Conservation (phyloP, 257 asterid species). For the Oldenlandia corymbosa region DNA sequence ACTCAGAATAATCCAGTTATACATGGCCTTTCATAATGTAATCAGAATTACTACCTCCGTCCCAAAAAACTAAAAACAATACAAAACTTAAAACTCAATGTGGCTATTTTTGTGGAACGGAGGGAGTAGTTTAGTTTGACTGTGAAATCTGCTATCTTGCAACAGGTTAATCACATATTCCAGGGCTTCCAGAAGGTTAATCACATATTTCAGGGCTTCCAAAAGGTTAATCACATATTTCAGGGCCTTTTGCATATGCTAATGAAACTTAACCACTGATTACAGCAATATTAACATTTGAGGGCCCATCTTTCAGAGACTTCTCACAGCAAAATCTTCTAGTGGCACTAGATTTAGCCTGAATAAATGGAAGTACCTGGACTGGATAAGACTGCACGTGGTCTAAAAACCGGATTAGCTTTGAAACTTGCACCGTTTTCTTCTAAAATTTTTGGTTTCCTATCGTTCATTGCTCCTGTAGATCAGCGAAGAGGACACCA, state of each 20-base stretch:
- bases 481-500: conserved; percentile 10
- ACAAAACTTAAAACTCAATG: too few relatives aligned
- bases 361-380: conserved; percentile 44
- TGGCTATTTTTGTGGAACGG: too few relatives aligned
- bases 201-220: too few relatives aligned
- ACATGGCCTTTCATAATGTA: background rate
- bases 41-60: too few relatives aligned
- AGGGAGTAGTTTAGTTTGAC: background rate
- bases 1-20: background rate
- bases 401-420: conserved; percentile 65
- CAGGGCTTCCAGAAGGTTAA: background rate
- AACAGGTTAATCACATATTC: too few relatives aligned
- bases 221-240: too few relatives aligned
- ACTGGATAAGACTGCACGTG: conserved; percentile 96
- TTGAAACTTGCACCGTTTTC: conserved; percentile 38
- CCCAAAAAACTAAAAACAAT: too few relatives aligned
- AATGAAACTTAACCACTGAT: background rate
- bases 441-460: conserved; percentile 29
- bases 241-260: too few relatives aligned
- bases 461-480: conserved; percentile 28
- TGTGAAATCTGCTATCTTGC: background rate
- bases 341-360: background rate
- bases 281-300: background rate
- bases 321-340: background rate
- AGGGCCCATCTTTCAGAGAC: background rate